phyloP scores from a whole-genome alignment of 1,284 basidiomycete genomes.

The Papiliotrema flavescens region DNA sequence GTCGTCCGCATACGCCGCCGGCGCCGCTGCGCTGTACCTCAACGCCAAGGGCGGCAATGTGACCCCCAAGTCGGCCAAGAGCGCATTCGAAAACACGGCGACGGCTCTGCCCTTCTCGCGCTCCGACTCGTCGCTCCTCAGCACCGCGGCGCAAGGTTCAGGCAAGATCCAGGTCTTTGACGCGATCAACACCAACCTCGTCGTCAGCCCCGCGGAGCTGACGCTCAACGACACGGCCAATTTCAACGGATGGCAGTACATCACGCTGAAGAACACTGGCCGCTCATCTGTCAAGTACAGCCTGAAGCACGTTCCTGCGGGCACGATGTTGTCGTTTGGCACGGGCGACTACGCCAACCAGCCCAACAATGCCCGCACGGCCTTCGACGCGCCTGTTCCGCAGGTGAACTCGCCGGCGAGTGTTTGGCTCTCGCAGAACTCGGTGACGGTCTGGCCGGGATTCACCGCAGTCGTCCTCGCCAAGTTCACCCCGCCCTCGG shows the following conservation, averaged over 20 bases:
- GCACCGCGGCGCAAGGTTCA: conserved; percentile 62
- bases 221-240: conserved; percentile 68
- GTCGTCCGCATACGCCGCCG: conserved; percentile 59
- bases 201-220: conserved; percentile 60
- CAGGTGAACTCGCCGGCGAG: conserved; percentile 18
- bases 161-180: conserved; percentile 64
- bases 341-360: conserved; percentile 26
- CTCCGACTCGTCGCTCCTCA: conserved; percentile 57
- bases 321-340: conserved; percentile 26
- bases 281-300: conserved; percentile 21
- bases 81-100: conserved; percentile 61
- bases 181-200: conserved; percentile 58
- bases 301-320: conserved; percentile 31
- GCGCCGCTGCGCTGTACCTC: conserved; percentile 62
- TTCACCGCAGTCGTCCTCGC: conserved; percentile 20
- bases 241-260: conserved; percentile 51
- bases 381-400: too few relatives aligned
- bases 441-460: conserved; percentile 28
- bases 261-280: conserved; percentile 37
- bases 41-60: conserved; percentile 53
- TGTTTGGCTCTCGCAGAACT: conserved; percentile 30
- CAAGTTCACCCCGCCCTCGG: conserved; percentile 31
- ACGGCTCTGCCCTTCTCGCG: conserved; percentile 54
- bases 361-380: conserved; percentile 25
- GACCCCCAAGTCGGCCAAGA: conserved; percentile 52